Base-by-base conservation (phyloP, 192 early-diverging fungal species). In the Podila clonocystis region DNA sequence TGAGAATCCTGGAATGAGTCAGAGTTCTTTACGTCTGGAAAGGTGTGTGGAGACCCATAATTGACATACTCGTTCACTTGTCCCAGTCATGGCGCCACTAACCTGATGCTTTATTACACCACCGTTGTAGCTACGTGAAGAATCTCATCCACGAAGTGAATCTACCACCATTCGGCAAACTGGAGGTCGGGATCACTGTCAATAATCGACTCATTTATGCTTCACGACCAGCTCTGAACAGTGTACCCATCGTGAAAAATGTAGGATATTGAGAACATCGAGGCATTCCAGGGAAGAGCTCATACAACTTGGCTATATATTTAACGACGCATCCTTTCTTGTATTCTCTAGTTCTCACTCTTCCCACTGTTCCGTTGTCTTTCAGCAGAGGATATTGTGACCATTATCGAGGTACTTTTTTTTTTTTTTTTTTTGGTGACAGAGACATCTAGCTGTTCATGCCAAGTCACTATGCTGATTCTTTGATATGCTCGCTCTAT, bases 111-210 rank as follows among this genome's bases (percentile, higher is more conserved):
- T 11, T 19, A n/a, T 12, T 15, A 24, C 20, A 5, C 15, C 15
- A 13, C 15, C 8, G 19, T 19, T 28, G 50, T 72, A 92, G 92
- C 62, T 89, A 85, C 55, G 79, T 94, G 13, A 65, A 85, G 20
- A 94, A 95, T 68, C 68, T 95, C 28, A 85, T 95, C 17, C 82
- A 89, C 62, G 92, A 95, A 66, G 80, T 95, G 13, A 91, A 89
- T 45, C 57, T 94, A 24, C 94, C 94, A n/a, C 94, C 94, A 12
- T 92, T 92, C 45, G 94, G 94, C 15, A 92, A 91, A 67, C 84
- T 93, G 29, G 94, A 95, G 73, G 82, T 95, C 9, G 88, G 88
- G 19, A 85, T 95, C n/a, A 83, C 85, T 6, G 83, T 95, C 68
- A 89, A 91, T 24, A 75, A 89, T 50, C 69, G 84, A 63, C 63